A percentile compares a stretch with the other conserved stretches of the same genome.
phyloP scores from a whole-genome alignment of 345 rosid species.

The Populus tremula region DNA sequence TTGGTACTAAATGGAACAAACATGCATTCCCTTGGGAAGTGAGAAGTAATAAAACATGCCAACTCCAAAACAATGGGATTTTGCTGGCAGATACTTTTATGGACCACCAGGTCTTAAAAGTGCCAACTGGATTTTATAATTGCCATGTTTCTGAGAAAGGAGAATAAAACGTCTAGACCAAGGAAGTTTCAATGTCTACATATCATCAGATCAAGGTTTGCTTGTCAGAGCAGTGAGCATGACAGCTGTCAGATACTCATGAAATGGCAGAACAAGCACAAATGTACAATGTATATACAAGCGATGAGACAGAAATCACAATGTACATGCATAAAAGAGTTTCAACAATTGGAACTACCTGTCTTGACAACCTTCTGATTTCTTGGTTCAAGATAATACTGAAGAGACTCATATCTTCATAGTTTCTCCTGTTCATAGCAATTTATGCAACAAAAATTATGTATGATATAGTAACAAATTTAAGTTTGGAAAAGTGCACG shows the following conservation, averaged over 20 bases:
- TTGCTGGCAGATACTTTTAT: not conserved
- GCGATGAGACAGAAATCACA: not conserved
- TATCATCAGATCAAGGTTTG: not conserved
- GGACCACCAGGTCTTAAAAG: not conserved
- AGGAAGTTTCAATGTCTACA: not conserved
- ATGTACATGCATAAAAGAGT: too few relatives aligned
- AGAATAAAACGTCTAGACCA: not conserved
- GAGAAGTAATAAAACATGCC: not conserved
- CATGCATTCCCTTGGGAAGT: not conserved
- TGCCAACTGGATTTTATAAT: not conserved
- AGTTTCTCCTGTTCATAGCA: constrained; percentile 60
- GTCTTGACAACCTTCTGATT: constrained; percentile 77
- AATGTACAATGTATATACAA: not conserved
- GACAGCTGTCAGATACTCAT: too few relatives aligned
- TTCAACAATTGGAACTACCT: constrained; percentile 37
- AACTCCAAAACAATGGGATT: not conserved
- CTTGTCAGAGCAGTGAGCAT: too few relatives aligned
- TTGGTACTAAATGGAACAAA: not conserved
- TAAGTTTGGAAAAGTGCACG: not conserved
- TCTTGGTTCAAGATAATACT: constrained; percentile 92
- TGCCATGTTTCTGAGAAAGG: not conserved
- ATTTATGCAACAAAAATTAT: constrained; percentile 17
- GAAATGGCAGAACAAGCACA: not conserved
- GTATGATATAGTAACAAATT: constrained; percentile 2
- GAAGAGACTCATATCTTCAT: constrained; percentile 82